Conservation (phyloP, 2,329 filamentous ascomycete species). For the Venturia asperata region DNA sequence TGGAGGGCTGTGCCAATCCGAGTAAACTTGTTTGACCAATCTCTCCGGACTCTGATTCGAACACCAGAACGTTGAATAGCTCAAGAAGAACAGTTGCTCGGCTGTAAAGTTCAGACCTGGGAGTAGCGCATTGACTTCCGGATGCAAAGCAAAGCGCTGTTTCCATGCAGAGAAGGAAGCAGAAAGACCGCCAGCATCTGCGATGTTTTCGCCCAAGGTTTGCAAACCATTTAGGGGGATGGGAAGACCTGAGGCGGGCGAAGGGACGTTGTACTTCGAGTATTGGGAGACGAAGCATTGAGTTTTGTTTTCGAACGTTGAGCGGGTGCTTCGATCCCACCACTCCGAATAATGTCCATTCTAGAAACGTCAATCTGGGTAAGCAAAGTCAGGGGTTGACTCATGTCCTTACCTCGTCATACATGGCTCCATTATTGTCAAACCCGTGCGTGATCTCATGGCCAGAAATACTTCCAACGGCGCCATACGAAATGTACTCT, state of each 20-base stretch:
- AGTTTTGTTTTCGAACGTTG: slow-evolving; percentile 51
- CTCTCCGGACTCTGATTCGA: slow-evolving; percentile 41
- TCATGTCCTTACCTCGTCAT: slow-evolving; percentile 53
- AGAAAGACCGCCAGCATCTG: slow-evolving; percentile 61
- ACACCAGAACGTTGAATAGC: slow-evolving; percentile 60
- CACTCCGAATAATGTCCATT: slow-evolving; percentile 56
- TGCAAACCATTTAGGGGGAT: slow-evolving; percentile 54
- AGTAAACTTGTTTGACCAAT: not conserved
- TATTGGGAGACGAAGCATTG: slow-evolving; percentile 64
- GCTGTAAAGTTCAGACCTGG: slow-evolving; percentile 54
- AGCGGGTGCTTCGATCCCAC: slow-evolving; percentile 57
- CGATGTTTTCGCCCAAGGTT: slow-evolving; percentile 64
- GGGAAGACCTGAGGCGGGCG: slow-evolving; percentile 33
- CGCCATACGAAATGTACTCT: slow-evolving; percentile 60
- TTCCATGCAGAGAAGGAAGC: slow-evolving; percentile 61
- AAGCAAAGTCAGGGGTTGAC: slow-evolving; percentile 32
- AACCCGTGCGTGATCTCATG: slow-evolving; percentile 66
- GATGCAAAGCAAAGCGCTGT: slow-evolving; percentile 40
- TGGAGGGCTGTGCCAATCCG: slow-evolving; percentile 44
- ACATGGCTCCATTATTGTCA: slow-evolving; percentile 58
- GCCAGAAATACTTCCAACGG: slow-evolving; percentile 58
- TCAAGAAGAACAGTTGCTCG: slow-evolving; percentile 64
- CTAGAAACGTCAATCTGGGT: slow-evolving; percentile 33
- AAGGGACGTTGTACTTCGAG: slow-evolving; percentile 51
- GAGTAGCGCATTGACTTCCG: slow-evolving; percentile 22